phyloP scores from a whole-genome alignment of 1,284 basidiomycete species.

The Tilletia caries region DNA sequence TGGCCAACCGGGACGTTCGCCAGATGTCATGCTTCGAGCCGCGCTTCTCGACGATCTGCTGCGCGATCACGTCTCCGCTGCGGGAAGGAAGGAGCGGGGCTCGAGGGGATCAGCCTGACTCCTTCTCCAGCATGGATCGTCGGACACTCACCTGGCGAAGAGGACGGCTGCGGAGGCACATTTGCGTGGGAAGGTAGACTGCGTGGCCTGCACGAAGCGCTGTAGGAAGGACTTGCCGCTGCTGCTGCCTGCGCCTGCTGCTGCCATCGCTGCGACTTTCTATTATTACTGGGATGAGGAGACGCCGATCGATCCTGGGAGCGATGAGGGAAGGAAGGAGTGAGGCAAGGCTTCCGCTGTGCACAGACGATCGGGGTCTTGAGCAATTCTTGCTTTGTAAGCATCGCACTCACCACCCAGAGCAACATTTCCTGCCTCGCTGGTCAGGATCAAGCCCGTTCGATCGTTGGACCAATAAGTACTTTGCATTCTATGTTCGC shows the following conservation, averaged over 20 bases:
- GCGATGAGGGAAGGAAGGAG: too few species aligned
- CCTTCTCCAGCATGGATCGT: neutral
- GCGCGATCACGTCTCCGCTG: conserved; percentile 39
- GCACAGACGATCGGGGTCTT: too few species aligned
- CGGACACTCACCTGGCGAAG: conserved; percentile 23
- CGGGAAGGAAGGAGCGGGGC: neutral
- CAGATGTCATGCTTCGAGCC: conserved; percentile 27
- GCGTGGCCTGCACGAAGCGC: conserved; percentile 35
- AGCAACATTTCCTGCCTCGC: too few species aligned
- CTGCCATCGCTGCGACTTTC: neutral
- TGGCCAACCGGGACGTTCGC: conserved; percentile 28
- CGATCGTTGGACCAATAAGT: too few species aligned
- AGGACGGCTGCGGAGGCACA: conserved; percentile 37
- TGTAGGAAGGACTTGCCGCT: conserved; percentile 28
- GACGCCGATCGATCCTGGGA: too few species aligned
- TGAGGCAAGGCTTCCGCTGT: too few species aligned
- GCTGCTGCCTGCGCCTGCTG: neutral
- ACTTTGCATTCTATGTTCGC: neutral
- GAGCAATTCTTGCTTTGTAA: too few species aligned
- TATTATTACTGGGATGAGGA: too few species aligned
- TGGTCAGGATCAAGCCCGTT: too few species aligned
- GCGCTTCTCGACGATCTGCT: conserved; percentile 38
- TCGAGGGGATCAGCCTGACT: conserved; percentile 13
- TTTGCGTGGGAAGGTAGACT: conserved; percentile 39
- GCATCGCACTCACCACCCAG: too few species aligned